Conservation (phyloP, 1,284 basidiomycete genomes). For the Rhodotorula sp. region DNA sequence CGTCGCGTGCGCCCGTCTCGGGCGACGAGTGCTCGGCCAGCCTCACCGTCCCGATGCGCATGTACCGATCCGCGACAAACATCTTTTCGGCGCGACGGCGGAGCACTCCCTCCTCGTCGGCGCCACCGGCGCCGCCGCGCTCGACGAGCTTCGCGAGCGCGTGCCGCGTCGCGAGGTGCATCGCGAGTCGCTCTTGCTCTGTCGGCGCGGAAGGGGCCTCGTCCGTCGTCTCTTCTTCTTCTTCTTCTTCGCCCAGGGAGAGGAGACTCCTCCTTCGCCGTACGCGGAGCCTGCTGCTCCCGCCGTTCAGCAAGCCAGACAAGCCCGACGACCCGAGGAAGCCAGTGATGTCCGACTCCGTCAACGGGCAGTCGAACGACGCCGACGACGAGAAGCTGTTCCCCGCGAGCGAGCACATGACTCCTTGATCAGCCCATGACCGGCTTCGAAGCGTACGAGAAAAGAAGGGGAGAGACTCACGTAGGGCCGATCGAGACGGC, state of each 20-base stretch:
- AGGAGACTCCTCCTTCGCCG: background rate
- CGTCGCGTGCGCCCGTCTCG: background rate
- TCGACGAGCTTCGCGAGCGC: slow-evolving; percentile 18
- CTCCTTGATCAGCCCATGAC: too few relatives aligned
- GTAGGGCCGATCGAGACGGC: slow-evolving; percentile 42
- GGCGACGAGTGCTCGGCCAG: background rate
- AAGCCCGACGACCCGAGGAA: slow-evolving; percentile 24
- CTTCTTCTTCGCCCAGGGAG: background rate
- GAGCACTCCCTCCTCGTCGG: too few relatives aligned
- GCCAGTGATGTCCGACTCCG: slow-evolving; percentile 31
- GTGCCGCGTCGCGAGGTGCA: slow-evolving; percentile 5
- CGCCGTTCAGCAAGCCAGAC: slow-evolving; percentile 3
- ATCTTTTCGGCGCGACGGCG: background rate
- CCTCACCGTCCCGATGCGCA: slow-evolving; percentile 21
- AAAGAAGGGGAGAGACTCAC: slow-evolving; percentile 6
- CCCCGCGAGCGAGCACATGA: background rate
- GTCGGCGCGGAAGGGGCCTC: background rate
- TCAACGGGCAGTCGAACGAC: slow-evolving; percentile 40
- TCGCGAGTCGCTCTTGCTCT: background rate
- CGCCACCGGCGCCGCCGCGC: background rate
- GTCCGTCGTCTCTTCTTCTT: too few relatives aligned
- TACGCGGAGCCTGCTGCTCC: background rate
- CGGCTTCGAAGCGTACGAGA: background rate
- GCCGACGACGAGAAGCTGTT: slow-evolving; percentile 37
- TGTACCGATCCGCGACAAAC: slow-evolving; percentile 7